Evolutionary conservation across 352 stramenopile genomes (phyloP), one percentile per base, ranked within the genome.

Genomic region (Aphanomyces euteiches): DNA sequence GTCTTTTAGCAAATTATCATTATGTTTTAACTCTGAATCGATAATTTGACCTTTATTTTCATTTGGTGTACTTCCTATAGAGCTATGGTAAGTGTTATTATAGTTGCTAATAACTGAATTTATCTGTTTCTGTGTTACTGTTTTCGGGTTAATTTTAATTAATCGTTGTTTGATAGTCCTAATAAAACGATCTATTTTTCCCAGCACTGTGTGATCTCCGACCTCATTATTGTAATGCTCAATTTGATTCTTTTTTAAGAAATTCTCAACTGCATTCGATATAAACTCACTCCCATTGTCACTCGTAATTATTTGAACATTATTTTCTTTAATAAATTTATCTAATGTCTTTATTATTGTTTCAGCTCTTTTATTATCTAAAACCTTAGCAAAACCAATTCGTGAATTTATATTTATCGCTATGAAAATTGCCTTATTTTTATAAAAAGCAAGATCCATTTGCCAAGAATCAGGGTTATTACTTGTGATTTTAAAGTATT

Each of bases 351-450:
- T 43, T 21, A 81, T 21, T 34, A 84, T 66, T 10, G 61, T 72
- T 45, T 34, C 28, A 38, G 69, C 74, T 10, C 47, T 74, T 59
- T 79, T 82, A 66, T 82, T 77, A 45, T 48, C 21, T 57, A 82
- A 68, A 1, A 81, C 5, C 47, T 77, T 77, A 37, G 69, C 73
- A 38, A 75, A 81, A 17, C 75, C 77, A 7, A 81, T 41, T 28
- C 75, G 72, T 34, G 66, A 76, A 56, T 80, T 79, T 43, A 81
- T 80, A 56, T 83, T 83, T 58, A 80, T 63, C 65, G 59, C 63
- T 37, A 61, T 77, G 8, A 80, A 54, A 38, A 81, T 72, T n/a
- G 59, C 8, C 19, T 74, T 58, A 19, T 67, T 72, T 3, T 64
- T 15, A 7, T 47, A 61, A 66, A 81, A 81, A 0, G 58, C 36